Evolutionary conservation across 306 rosid species (phyloP).

Genomic region (Ochetophila trinervis): DNA sequence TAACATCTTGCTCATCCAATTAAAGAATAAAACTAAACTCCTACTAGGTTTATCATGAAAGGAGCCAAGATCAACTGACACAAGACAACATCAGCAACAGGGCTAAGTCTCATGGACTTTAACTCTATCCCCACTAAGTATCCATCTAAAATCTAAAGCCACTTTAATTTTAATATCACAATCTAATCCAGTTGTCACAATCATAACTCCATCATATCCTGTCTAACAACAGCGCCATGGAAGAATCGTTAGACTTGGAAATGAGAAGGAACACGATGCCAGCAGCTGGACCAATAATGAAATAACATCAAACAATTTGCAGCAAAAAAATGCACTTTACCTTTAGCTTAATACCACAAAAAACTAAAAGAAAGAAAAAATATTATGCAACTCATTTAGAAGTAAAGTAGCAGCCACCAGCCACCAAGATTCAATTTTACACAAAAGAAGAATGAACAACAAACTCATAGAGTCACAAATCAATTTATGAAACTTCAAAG

Average conservation of each 20-base stretch:
- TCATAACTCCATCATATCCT: too few relatives aligned
- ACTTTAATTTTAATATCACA: neutral
- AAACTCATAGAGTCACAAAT: neutral
- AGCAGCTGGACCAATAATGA: too few relatives aligned
- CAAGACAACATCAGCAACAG: too few relatives aligned
- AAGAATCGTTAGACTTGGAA: too few relatives aligned
- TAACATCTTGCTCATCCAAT: too few relatives aligned
- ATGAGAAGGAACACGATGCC: too few relatives aligned
- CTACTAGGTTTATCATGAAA: too few relatives aligned
- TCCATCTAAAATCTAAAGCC: neutral
- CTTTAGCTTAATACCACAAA: neutral
- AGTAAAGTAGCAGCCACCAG: neutral
- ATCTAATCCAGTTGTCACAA: neutral
- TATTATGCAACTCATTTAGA: neutral
- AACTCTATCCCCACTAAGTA: neutral
- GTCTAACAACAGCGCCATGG: too few relatives aligned
- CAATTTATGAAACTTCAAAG: conserved; percentile 13
- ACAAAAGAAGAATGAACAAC: conserved; percentile 1
- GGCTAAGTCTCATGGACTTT: neutral
- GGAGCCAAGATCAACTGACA: too few relatives aligned
- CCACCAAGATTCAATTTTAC: conserved; percentile 4
- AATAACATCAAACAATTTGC: too few relatives aligned
- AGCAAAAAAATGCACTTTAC: too few relatives aligned
- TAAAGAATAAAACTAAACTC: too few relatives aligned
- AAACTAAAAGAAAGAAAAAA: neutral